Evolutionary conservation across 106 monocot genomes (phyloP).

Genomic region (Phalaenopsis equestris): DNA sequence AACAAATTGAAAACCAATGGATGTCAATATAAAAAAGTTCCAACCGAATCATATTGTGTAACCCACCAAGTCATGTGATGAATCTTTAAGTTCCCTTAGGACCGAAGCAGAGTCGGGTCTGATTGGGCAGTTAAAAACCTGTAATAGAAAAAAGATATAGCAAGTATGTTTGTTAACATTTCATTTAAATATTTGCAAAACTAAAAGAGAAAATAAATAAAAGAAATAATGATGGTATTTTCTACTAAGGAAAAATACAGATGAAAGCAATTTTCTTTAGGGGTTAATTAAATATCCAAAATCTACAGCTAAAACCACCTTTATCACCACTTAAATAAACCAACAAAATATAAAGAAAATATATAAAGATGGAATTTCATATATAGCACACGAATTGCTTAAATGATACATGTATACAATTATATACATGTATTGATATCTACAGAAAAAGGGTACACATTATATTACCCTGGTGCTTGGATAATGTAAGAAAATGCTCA

Average conservation of each 20-base stretch:
- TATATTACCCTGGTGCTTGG: background rate
- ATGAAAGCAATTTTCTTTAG: background rate
- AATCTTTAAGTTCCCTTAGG: slow-evolving; percentile 50
- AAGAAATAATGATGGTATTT: background rate
- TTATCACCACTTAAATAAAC: background rate
- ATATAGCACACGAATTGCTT: background rate
- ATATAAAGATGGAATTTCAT: background rate
- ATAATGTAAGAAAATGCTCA: background rate
- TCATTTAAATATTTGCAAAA: background rate
- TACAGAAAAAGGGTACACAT: background rate
- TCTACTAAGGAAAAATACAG: background rate
- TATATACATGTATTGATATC: background rate
- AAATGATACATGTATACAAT: background rate
- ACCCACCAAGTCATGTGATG: slow-evolving; percentile 72
- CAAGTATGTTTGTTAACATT: background rate
- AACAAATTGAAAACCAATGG: background rate
- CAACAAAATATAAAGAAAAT: background rate
- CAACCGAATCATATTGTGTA: background rate
- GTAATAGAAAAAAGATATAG: background rate
- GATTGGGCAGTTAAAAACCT: slow-evolving; percentile 82
- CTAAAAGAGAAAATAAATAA: background rate
- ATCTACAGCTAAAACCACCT: background rate
- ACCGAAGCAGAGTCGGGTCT: slow-evolving; percentile 64
- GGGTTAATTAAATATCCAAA: background rate
- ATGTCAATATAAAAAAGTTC: background rate